Conservation (phyloP, 805 yeast genomes). For the Zygosaccharomyces bisporus region DNA sequence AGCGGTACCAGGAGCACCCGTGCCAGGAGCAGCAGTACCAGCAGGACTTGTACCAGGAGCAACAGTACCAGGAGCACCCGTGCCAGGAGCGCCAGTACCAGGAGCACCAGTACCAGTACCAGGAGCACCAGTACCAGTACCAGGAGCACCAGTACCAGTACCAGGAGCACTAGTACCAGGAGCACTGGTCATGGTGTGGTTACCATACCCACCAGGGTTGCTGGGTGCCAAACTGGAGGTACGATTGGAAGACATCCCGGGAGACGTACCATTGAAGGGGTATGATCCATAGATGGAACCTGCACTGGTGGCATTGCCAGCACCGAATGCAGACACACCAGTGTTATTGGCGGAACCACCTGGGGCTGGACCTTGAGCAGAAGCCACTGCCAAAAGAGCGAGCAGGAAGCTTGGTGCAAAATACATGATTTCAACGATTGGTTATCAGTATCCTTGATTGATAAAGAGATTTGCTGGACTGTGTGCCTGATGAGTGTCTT, state of each 20-base stretch:
- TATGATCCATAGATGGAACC: background rate
- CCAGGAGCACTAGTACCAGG: no score
- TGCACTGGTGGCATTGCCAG: background rate
- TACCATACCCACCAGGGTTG: background rate
- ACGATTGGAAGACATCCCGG: no score
- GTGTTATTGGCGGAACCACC: no score
- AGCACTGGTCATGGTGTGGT: background rate
- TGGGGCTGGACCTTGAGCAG: background rate
- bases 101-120: background rate
- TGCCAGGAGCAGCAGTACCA: slow-evolving; percentile 7
- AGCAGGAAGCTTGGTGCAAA: slow-evolving; percentile 3
- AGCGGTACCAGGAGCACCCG: background rate
- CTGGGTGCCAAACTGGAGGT: no score
- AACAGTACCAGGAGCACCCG: background rate
- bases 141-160: slow-evolving; percentile 3
- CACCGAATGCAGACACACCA: slow-evolving; percentile 2
- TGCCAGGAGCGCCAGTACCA: background rate
- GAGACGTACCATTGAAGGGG: background rate
- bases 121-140: background rate
- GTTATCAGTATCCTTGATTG: background rate
- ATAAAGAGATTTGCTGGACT: background rate
- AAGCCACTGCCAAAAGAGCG: slow-evolving; percentile 5
- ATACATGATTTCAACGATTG: slow-evolving; percentile 1
- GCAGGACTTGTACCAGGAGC: background rate
- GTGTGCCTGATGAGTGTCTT: slow-evolving; percentile 9